phyloP scores from a whole-genome alignment of 495 filamentous ascomycete genomes.

The Ramalina intermedia region DNA sequence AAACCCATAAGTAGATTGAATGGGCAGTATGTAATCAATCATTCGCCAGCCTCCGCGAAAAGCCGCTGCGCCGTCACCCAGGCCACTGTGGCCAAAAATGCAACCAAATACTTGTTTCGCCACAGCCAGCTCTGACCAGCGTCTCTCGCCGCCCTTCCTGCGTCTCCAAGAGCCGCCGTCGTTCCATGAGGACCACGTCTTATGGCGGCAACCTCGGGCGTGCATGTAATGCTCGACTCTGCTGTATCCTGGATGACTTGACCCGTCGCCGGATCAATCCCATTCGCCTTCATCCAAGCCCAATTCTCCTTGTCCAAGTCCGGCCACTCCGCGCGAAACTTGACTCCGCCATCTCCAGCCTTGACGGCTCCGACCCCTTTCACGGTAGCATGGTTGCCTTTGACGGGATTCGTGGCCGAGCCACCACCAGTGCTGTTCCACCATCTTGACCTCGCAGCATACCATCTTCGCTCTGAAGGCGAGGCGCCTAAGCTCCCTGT shows the following conservation, averaged over 20 bases:
- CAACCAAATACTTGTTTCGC: slow-evolving; percentile 60
- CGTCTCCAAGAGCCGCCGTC: slow-evolving; percentile 56
- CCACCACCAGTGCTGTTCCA: slow-evolving; percentile 96
- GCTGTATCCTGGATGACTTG: slow-evolving; percentile 30
- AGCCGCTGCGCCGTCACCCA: slow-evolving; percentile 1
- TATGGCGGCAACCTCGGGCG: slow-evolving; percentile 51
- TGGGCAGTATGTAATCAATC: background rate
- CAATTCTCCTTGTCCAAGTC: slow-evolving; percentile 85
- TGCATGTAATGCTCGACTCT: slow-evolving; percentile 24
- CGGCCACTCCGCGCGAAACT: slow-evolving; percentile 80
- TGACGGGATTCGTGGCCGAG: slow-evolving; percentile 39
- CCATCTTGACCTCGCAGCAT: slow-evolving; percentile 71
- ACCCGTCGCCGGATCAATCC: slow-evolving; percentile 68
- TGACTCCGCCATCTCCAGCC: slow-evolving; percentile 81
- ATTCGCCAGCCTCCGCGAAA: background rate
- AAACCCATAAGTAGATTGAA: no score
- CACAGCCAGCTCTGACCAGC: slow-evolving; percentile 69
- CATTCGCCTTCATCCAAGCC: slow-evolving; percentile 77
- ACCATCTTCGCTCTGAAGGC: slow-evolving; percentile 61
- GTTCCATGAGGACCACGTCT: slow-evolving; percentile 53
- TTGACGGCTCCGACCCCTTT: slow-evolving; percentile 54
- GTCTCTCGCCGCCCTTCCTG: slow-evolving; percentile 63
- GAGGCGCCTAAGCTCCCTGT: slow-evolving; percentile 77
- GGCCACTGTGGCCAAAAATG: slow-evolving; percentile 9
- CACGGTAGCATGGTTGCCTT: slow-evolving; percentile 29